Conservation (phyloP, 768 basidiomycete genomes). For the Pleurotus ostreatus region DNA sequence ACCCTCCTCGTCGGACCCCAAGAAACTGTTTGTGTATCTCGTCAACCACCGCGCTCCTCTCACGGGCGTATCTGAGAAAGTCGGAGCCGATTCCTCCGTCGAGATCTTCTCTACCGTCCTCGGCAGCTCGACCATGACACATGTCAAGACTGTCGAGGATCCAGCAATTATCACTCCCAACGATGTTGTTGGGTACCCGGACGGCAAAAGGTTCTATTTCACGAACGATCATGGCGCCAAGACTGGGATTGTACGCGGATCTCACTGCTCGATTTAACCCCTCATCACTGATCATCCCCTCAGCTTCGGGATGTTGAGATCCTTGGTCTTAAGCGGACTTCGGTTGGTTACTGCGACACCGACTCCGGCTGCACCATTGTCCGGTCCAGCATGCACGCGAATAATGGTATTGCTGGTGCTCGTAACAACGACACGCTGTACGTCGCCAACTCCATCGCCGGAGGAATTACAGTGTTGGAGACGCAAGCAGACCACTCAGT, state of each 20-base stretch:
- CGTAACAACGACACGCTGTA: slow-evolving; percentile 59
- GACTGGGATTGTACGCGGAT: slow-evolving; percentile 43
- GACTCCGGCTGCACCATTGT: slow-evolving; percentile 60
- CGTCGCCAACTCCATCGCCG: slow-evolving; percentile 42
- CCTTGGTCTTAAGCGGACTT: slow-evolving; percentile 33
- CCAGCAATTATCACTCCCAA: slow-evolving; percentile 58
- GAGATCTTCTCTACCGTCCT: slow-evolving; percentile 62
- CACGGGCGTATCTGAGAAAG: slow-evolving; percentile 28
- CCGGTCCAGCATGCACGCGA: slow-evolving; percentile 41
- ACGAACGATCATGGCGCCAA: slow-evolving; percentile 65
- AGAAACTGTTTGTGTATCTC: slow-evolving; percentile 44
- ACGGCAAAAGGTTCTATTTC: slow-evolving; percentile 63
- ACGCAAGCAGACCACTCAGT: slow-evolving; percentile 56
- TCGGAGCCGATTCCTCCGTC: slow-evolving; percentile 69
- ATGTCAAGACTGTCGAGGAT: slow-evolving; percentile 57
- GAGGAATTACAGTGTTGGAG: slow-evolving; percentile 51
- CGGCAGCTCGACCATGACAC: slow-evolving; percentile 38
- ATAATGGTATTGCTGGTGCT: slow-evolving; percentile 60
- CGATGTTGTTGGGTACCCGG: slow-evolving; percentile 62
- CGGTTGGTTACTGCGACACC: slow-evolving; percentile 63
- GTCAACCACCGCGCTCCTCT: slow-evolving; percentile 65
- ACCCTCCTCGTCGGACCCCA: slow-evolving; percentile 29
- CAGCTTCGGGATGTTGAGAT: slow-evolving; percentile 17
- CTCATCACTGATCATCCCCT: not conserved
- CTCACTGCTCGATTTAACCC: not conserved